Evolutionary conservation across 179 eudicot genomes (phyloP), one percentile per base, ranked within the genome.

Genomic region (Dionaea muscipula): DNA sequence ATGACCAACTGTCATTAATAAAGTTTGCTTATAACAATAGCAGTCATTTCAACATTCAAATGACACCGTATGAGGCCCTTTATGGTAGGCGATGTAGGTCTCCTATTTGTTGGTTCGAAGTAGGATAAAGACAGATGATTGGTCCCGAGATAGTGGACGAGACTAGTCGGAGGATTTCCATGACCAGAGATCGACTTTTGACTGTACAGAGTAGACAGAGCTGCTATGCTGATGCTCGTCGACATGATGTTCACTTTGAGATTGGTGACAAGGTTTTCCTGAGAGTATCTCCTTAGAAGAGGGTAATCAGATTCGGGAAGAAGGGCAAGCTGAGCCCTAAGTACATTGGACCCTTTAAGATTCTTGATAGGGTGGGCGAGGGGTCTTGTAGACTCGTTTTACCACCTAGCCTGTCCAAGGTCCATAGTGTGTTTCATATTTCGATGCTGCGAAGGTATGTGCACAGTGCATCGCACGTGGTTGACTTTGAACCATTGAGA

Each of bases 11-110:
- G 7, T 7, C 39, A 0, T 25, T 63, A 16, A 27, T 48, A 1
- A 61, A 50, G 31, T 64, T 56, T 31, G n/a, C 45, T 0, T 64
- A 56, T 17, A 64, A 64, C 12, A 64, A 64, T 7, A 56, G 51
- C 11, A 48, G 27, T 13, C 35, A 64, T 1, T 10, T 31, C 0
- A 47, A 48, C 18, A 63, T 62, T 8, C 20, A 26, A 1, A 45
- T 62, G 67, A 14, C 51, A 16, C 51, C 51, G 7, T 47, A 47
- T 20, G 51, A 47, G 17, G 51, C 26, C 4, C 26, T 47, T 10
- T 47, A 47, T 19, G 51, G 19, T 6, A 47, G 26, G 24, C 15
- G 17, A 14, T 47, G 51, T 19, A 47, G 19, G 6, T 47, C 51
- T 3, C 51, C 12, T 2, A 19, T 47, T 20, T 15, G 24, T 23